These are phyloP conservation scores for Aspergillus clavatus DNA, from an alignment of 2,329 filamentous ascomycete genomes.

Conservation along the genomic window DNA sequence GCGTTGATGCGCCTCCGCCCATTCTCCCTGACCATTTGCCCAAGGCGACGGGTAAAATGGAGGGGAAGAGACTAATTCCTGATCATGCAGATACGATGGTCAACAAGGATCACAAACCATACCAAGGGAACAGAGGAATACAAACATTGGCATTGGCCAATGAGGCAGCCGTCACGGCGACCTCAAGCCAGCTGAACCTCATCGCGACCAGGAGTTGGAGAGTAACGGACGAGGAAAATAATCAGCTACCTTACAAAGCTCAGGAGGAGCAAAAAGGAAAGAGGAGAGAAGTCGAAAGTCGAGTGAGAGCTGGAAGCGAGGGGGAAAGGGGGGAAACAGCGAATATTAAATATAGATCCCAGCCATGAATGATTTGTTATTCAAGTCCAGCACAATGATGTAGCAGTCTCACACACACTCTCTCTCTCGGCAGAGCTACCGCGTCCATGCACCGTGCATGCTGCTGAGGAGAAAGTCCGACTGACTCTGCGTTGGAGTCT, in stretches of 20 bases:
- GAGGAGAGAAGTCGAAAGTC: slow-evolving; percentile 1
- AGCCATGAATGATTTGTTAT: not conserved
- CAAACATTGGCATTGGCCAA: slow-evolving; percentile 28
- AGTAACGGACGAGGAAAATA: slow-evolving; percentile 1
- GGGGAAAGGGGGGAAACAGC: not conserved
- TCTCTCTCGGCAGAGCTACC: slow-evolving; percentile 4
- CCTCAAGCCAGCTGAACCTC: slow-evolving; percentile 34
- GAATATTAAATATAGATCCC: slow-evolving; percentile 1
- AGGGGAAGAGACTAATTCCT: slow-evolving; percentile 45
- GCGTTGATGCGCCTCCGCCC: slow-evolving; percentile 70
- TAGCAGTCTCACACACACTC: too few relatives aligned
- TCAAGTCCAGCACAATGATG: slow-evolving; percentile 2
- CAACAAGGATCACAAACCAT: not conserved
- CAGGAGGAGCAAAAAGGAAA: not conserved
- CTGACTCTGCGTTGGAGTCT: too few relatives aligned
- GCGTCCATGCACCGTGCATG: too few relatives aligned
- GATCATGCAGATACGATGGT: slow-evolving; percentile 3
- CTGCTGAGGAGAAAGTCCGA: too few relatives aligned
- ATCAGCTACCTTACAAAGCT: slow-evolving; percentile 1
- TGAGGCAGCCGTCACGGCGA: slow-evolving; percentile 28
- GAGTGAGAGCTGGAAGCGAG: not conserved
- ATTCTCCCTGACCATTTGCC: slow-evolving; percentile 68
- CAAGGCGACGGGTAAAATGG: slow-evolving; percentile 84
- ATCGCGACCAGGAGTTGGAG: slow-evolving; percentile 24
- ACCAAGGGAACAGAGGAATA: not conserved